A percentile compares a stretch with the other conserved stretches of the same genome.
phyloP scores from a whole-genome alignment of 2,329 filamentous ascomycete species.

The Fusarium irregulare region DNA sequence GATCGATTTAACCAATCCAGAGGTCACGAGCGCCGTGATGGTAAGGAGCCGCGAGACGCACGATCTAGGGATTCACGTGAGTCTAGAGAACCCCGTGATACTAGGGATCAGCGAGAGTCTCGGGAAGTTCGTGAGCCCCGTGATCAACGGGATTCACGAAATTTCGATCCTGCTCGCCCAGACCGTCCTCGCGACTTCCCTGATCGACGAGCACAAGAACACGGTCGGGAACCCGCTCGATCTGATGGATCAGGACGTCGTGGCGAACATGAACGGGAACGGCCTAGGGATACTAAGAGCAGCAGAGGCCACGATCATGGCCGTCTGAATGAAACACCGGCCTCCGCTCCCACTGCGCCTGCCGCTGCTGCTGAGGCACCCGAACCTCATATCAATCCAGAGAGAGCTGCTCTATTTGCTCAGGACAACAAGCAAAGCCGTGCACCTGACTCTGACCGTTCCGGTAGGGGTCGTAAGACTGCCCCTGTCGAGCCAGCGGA shows the following conservation, averaged over 20 bases:
- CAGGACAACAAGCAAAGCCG: constrained; percentile 49
- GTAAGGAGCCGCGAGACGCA: constrained; percentile 52
- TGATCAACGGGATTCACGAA: constrained; percentile 52
- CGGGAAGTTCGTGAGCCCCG: constrained; percentile 54
- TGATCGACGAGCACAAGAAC: constrained; percentile 59
- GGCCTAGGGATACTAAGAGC: constrained; percentile 48
- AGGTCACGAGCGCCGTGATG: constrained; percentile 55
- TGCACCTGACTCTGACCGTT: constrained; percentile 48
- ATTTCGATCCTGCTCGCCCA: constrained; percentile 55
- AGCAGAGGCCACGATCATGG: constrained; percentile 46
- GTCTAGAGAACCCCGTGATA: constrained; percentile 43
- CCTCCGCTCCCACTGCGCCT: constrained; percentile 43
- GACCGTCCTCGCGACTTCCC: constrained; percentile 57
- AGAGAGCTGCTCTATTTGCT: constrained; percentile 63
- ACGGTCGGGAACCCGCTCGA: constrained; percentile 41
- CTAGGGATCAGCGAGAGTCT: constrained; percentile 50
- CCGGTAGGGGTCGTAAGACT: constrained; percentile 45
- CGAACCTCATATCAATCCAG: constrained; percentile 66
- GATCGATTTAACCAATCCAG: constrained; percentile 59
- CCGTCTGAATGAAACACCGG: constrained; percentile 45
- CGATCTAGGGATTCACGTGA: constrained; percentile 50
- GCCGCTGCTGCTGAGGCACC: constrained; percentile 44
- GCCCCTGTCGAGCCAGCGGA: constrained; percentile 49
- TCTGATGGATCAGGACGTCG: constrained; percentile 52
- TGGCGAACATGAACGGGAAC: constrained; percentile 57